Evolutionary conservation across 768 basidiomycete species (phyloP).

Genomic region (Naganishia kalamii): DNA sequence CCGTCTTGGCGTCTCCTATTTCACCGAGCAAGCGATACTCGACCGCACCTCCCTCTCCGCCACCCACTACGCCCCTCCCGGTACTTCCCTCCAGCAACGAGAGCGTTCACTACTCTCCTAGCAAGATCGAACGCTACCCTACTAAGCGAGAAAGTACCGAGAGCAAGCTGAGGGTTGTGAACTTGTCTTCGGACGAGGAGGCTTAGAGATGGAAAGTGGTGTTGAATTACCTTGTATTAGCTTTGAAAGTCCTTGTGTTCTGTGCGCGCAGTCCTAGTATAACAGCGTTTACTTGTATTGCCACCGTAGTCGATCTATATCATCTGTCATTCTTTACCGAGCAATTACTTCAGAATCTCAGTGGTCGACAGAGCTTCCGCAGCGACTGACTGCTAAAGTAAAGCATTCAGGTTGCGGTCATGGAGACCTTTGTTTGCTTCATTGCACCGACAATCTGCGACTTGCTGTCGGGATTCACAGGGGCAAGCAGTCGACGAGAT

Average conservation of each 20-base stretch:
- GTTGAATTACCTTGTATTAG: background rate
- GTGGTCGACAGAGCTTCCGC: too few species aligned
- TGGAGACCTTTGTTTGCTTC: too few species aligned
- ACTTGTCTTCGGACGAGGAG: background rate
- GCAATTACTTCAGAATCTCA: too few species aligned
- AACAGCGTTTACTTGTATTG: background rate
- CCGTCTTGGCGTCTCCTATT: background rate
- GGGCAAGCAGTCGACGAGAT: too few species aligned
- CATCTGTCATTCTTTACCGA: background rate
- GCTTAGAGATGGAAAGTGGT: background rate
- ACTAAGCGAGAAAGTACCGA: background rate
- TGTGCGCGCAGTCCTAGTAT: background rate
- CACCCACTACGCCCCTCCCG: conserved; percentile 12
- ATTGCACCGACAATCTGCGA: too few species aligned
- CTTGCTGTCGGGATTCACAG: too few species aligned
- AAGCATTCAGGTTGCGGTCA: too few species aligned
- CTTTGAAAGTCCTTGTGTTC: too few species aligned
- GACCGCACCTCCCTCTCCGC: conserved; percentile 13
- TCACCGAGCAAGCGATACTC: conserved; percentile 5
- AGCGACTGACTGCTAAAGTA: too few species aligned
- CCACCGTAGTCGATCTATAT: background rate
- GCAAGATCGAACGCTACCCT: background rate
- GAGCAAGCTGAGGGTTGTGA: conserved; percentile 15
- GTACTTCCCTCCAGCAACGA: background rate
- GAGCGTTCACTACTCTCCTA: background rate